Percentiles rank a stretch among this genome's conserved stretches.
These are phyloP conservation scores for Cyberlindnera suaveolens DNA, from an alignment of 805 yeast species.

Conservation along the genomic window DNA sequence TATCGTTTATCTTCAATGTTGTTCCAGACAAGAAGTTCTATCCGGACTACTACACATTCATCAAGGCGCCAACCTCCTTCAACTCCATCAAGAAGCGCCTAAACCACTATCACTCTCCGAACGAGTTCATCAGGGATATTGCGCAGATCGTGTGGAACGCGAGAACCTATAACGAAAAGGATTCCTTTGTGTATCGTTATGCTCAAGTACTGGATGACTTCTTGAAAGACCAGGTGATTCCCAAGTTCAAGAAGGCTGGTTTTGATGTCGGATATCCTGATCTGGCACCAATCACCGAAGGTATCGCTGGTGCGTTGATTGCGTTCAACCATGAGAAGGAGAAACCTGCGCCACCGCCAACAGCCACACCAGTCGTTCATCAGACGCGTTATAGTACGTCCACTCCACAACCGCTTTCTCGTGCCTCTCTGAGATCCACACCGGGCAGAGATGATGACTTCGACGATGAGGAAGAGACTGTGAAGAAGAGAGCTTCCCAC, in stretches of 20 bases:
- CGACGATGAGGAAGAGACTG: constrained; percentile 6
- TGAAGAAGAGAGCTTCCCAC: constrained; percentile 5
- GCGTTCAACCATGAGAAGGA: constrained; percentile 11
- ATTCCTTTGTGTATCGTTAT: constrained; percentile 58
- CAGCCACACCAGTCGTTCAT: constrained; percentile 1
- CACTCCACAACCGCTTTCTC: constrained; percentile 1
- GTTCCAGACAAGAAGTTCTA: constrained; percentile 65
- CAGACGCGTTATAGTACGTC: background rate
- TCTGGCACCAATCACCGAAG: constrained; percentile 18
- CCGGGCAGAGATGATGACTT: constrained; percentile 11
- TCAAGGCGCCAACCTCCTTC: constrained; percentile 77
- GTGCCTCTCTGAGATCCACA: constrained; percentile 7
- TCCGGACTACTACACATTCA: constrained; percentile 74
- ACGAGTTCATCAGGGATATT: constrained; percentile 68
- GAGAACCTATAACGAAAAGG: constrained; percentile 69
- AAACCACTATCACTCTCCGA: constrained; percentile 50
- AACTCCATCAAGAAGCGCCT: constrained; percentile 60
- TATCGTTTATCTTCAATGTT: constrained; percentile 55
- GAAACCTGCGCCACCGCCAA: constrained; percentile 2
- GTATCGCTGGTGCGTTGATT: constrained; percentile 16
- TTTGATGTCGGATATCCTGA: constrained; percentile 37
- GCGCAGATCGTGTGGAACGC: constrained; percentile 92
- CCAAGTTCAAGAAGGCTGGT: constrained; percentile 26
- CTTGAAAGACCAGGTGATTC: constrained; percentile 30
- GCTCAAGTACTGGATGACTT: constrained; percentile 47